A percentile compares a stretch with the other conserved stretches of the same genome.
Evolutionary conservation across 495 filamentous ascomycete genomes (phyloP).

Genomic region (Staphylotrichum tortipilum): DNA sequence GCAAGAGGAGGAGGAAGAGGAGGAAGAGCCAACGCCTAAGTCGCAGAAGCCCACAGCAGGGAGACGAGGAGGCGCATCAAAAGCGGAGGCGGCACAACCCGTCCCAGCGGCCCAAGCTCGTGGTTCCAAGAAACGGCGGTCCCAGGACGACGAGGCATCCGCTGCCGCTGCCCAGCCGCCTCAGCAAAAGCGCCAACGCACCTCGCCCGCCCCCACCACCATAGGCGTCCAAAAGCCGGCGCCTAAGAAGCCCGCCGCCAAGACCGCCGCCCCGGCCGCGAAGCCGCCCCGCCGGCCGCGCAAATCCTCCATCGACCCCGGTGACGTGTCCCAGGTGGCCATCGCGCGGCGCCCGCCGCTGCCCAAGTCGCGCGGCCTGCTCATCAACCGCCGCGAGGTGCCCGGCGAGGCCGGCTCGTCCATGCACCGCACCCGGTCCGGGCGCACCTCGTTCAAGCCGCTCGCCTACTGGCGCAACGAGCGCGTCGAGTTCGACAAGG

Average conservation of each 20-base stretch:
- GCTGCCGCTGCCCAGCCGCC: constrained; percentile 7
- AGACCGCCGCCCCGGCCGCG: neutral
- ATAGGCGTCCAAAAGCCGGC: constrained; percentile 1
- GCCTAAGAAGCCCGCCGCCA: constrained; percentile 1
- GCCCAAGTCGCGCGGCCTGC: constrained; percentile 53
- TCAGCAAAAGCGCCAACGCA: constrained; percentile 20
- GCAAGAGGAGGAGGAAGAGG: constrained; percentile 9
- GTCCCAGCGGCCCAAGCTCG: constrained; percentile 1
- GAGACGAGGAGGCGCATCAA: constrained; percentile 13
- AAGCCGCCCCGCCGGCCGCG: constrained; percentile 27
- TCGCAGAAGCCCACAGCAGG: constrained; percentile 2
- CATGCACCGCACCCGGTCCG: constrained; percentile 44
- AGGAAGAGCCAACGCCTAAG: constrained; percentile 6
- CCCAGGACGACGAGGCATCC: constrained; percentile 11
- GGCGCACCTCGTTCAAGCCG: constrained; percentile 56
- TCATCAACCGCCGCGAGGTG: constrained; percentile 62
- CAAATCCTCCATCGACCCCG: constrained; percentile 30
- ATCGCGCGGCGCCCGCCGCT: constrained; percentile 43
- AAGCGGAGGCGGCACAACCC: constrained; percentile 10
- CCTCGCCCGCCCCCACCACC: constrained; percentile 2
- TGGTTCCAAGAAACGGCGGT: constrained; percentile 17
- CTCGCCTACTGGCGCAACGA: constrained; percentile 86
- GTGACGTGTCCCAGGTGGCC: constrained; percentile 29
- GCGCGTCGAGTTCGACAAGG: constrained; percentile 55
- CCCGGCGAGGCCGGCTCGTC: constrained; percentile 40